Percentiles rank a stretch among this genome's conserved stretches.
Evolutionary conservation across 495 filamentous ascomycete species (phyloP).

Genomic region (Lepidopterella palustris): DNA sequence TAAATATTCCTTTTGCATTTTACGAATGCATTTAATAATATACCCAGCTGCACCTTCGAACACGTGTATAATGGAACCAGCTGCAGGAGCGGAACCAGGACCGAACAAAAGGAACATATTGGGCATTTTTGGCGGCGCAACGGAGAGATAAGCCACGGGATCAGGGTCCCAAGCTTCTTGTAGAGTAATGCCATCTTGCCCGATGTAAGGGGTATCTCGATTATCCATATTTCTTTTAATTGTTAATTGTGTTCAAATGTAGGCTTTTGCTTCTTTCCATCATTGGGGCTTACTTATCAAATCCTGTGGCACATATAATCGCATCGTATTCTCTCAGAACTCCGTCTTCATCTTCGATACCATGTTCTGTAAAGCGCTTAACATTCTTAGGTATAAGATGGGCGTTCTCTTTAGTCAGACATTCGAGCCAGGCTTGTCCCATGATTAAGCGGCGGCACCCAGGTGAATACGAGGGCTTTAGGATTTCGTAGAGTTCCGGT

Average conservation of each 20-base stretch:
- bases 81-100: background rate
- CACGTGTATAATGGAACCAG: background rate
- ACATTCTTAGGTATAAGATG: constrained; percentile 5
- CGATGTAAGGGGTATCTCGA: background rate
- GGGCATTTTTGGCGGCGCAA: background rate
- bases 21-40: background rate
- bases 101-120: background rate
- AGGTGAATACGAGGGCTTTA: constrained; percentile 6
- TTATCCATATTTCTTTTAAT: background rate
- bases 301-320: constrained; percentile 14
- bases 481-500: background rate
- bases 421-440: constrained; percentile 5
- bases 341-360: constrained; percentile 11
- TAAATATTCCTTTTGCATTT: background rate
- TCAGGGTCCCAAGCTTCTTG: background rate
- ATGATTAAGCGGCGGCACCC: constrained; percentile 11
- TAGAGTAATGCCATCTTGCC: background rate
- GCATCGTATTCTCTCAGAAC: constrained; percentile 11
- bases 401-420: constrained; percentile 10
- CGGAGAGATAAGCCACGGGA: background rate
- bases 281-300: constrained; percentile 4
- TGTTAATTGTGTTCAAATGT: background rate
- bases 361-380: constrained; percentile 6
- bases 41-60: background rate
- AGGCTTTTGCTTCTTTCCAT: no score